Percentiles rank a stretch among this genome's conserved stretches.
These are phyloP conservation scores for Tolypocladium guangdongense DNA, from an alignment of 2,329 filamentous ascomycete species.

Conservation along the genomic window DNA sequence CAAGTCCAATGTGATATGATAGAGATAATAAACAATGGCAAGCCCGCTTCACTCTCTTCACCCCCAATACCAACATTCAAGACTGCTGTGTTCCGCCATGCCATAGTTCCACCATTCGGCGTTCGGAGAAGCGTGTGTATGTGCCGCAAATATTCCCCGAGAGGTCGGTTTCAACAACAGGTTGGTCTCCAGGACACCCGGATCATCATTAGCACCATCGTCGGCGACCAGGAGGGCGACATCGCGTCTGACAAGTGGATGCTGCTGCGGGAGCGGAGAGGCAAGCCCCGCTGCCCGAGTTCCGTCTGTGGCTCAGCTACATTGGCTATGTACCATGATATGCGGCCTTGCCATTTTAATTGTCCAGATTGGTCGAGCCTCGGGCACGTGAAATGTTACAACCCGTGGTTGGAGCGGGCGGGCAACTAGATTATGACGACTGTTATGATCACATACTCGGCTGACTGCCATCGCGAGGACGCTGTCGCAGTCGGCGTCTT, in stretches of 20 bases:
- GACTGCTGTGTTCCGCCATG: no score
- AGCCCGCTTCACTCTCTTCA: no score
- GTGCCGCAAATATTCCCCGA: conserved; percentile 46
- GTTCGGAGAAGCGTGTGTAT: conserved; percentile 40
- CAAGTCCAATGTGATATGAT: no score
- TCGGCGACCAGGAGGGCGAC: conserved; percentile 45
- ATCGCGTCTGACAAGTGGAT: conserved; percentile 44
- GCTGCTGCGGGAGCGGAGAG: conserved; percentile 23
- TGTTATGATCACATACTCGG: conserved; percentile 46
- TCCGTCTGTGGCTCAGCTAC: conserved; percentile 46
- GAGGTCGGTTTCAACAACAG: conserved; percentile 40
- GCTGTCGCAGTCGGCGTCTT: conserved; percentile 46
- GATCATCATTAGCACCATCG: conserved; percentile 43
- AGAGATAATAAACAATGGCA: no score
- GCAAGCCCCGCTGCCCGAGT: conserved; percentile 31
- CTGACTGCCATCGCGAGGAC: conserved; percentile 44
- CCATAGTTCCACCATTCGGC: no score
- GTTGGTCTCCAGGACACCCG: conserved; percentile 47
- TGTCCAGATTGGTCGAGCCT: conserved; percentile 34
- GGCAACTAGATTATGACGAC: conserved; percentile 53
- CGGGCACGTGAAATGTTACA: conserved; percentile 41
- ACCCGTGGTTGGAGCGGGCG: conserved; percentile 41
- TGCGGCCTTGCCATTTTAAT: conserved; percentile 43
- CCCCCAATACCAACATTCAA: no score
- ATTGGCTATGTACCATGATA: conserved; percentile 35